phyloP scores from a whole-genome alignment of 352 stramenopile genomes.

The Pythium pyrilobum region DNA sequence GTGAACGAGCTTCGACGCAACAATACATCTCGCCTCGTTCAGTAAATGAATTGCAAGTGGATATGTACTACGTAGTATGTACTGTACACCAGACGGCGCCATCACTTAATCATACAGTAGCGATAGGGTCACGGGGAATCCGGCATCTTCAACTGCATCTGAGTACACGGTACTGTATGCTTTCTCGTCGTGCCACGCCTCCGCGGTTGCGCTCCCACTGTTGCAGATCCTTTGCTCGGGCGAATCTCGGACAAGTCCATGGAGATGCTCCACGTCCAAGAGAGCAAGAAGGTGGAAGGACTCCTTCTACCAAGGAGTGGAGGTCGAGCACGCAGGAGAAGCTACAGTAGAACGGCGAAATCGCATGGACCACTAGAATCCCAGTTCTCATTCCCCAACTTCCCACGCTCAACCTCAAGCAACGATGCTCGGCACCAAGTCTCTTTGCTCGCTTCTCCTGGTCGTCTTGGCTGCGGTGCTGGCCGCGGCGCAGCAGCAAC shows the following conservation, averaged over 20 bases:
- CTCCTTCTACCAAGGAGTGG: too few species aligned
- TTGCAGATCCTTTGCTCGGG: neutral
- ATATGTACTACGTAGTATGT: too few species aligned
- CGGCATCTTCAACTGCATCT: conserved; percentile 1
- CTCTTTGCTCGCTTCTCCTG: conserved; percentile 9
- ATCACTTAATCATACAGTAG: too few species aligned
- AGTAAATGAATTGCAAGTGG: too few species aligned
- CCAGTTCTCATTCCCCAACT: neutral
- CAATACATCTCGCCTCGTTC: too few species aligned
- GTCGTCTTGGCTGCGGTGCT: neutral
- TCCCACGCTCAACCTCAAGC: neutral
- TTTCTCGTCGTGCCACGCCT: too few species aligned
- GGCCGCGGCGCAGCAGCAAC: conserved; percentile 4
- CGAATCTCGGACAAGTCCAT: neutral
- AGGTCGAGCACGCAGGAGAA: too few species aligned
- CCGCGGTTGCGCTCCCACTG: neutral
- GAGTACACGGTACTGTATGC: neutral
- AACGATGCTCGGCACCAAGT: conserved; percentile 17
- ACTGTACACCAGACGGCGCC: too few species aligned
- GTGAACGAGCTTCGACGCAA: too few species aligned
- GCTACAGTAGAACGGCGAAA: neutral
- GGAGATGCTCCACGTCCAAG: too few species aligned
- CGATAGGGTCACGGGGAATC: too few species aligned
- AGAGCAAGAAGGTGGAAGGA: too few species aligned
- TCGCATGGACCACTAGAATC: conserved; percentile 8